Evolutionary conservation across 2,329 filamentous ascomycete species (phyloP), one percentile per base, ranked within the genome.

Genomic region (Tolypocladium guangdongense): DNA sequence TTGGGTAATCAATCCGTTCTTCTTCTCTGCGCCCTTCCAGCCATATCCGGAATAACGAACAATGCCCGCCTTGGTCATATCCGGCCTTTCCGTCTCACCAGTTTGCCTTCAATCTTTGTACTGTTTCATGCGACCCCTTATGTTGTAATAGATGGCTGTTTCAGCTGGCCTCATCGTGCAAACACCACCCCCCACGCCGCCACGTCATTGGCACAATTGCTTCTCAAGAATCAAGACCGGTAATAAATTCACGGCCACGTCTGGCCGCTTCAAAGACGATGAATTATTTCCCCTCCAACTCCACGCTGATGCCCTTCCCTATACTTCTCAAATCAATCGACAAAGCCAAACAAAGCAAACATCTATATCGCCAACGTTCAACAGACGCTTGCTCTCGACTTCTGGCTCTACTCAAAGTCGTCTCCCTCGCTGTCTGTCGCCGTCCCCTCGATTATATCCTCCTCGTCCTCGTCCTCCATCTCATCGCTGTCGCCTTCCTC

Each of bases 401-500:
- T 24, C 22, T 18, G n/a, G 35, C 12, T n/a, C 48, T 63, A 73
- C 55, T 72, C 69, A 36, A 69, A 70, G 49, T 69, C 71, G 18
- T 69, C 73, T 24, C 64, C 67, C 8, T 75, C 76, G 45, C 74
- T 76, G 50, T 77, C 75, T 16, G 75, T 79, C 24, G 74, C 76
- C 2, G 76, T 78, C 51, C 70, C 71, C 55, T 82, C 79, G 2
- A 78, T 73, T 1, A 74, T 68, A 11, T 70, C 68, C 2, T 71
- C 70, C 0, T 71, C 71, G 0, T 75, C 74, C 2, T 73, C 70
- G 32, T 77, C 77, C 11, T 80, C 78, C 6, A 75, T 72, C 18
- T 78, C 77, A 45, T 78, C 78, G 43, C 78, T 78, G 30, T 78
- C 76, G 49, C 80, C 73, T 16, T 76, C 77, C 7, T 77, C 75